phyloP scores from a whole-genome alignment of 495 filamentous ascomycete genomes.

The Zalerion maritima region DNA sequence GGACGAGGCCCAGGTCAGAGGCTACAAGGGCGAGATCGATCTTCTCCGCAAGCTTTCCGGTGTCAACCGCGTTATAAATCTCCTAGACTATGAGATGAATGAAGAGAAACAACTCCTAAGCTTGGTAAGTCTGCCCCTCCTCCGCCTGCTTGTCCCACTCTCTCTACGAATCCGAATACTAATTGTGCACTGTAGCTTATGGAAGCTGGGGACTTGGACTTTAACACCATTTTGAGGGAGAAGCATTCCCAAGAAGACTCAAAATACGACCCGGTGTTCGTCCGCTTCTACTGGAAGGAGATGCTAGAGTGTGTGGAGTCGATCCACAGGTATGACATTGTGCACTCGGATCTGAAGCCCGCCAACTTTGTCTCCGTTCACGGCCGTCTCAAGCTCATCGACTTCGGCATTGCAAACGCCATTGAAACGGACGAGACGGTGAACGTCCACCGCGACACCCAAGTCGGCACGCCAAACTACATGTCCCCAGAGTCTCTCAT shows the following conservation, averaged over 20 bases:
- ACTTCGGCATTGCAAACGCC: conserved; percentile 95
- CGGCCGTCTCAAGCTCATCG: conserved; percentile 73
- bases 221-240: conserved; percentile 65
- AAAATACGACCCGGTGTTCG: conserved; percentile 71
- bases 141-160: too few relatives aligned
- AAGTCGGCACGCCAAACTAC: conserved; percentile 94
- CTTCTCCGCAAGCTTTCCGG: conserved; percentile 66
- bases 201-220: conserved; percentile 94
- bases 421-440: conserved; percentile 88
- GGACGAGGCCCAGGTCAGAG: conserved; percentile 68
- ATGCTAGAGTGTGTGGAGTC: conserved; percentile 93
- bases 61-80: conserved; percentile 73
- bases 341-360: conserved; percentile 92
- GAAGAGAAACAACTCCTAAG: conserved; percentile 72
- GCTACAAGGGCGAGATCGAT: conserved; percentile 96
- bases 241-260: conserved; percentile 59
- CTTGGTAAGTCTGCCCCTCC: conserved; percentile 44
- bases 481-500: conserved; percentile 92
- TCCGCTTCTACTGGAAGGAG: conserved; percentile 96
- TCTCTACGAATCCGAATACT: conserved; percentile 3
- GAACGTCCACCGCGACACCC: conserved; percentile 90
- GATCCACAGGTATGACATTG: conserved; percentile 77
- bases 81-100: conserved; percentile 91
- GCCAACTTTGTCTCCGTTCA: conserved; percentile 86
- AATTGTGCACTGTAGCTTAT: conserved; percentile 46